Percentiles rank a stretch among this genome's conserved stretches.
These are phyloP conservation scores for Galeopsis tetrahit DNA, from an alignment of 257 asterid species.

Conservation along the genomic window DNA sequence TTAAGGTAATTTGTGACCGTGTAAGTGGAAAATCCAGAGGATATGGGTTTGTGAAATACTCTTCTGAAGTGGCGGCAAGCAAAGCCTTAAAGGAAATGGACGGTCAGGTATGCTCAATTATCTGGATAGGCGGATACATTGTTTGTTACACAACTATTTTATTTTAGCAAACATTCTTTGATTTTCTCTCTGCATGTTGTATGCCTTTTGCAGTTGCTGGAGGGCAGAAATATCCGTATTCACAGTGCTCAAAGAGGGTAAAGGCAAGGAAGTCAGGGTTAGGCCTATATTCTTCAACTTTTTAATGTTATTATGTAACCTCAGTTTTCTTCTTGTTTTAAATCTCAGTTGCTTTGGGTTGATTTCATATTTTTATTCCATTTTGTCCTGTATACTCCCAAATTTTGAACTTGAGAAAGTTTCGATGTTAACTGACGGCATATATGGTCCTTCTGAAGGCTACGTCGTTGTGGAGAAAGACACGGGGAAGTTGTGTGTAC, in stretches of 20 bases:
- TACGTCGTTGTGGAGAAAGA: too few relatives aligned
- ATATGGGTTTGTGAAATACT: slow-evolving; percentile 70
- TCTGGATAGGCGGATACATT: background rate
- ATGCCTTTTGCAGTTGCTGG: slow-evolving; percentile 54
- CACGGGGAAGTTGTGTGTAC: too few relatives aligned
- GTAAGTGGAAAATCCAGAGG: slow-evolving; percentile 78
- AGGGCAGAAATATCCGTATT: slow-evolving; percentile 71
- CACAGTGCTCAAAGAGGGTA: slow-evolving; percentile 45
- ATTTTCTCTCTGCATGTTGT: background rate
- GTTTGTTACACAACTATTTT: background rate
- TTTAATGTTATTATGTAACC: background rate
- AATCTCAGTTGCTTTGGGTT: background rate
- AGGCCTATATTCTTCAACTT: slow-evolving; percentile 23
- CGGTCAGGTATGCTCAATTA: slow-evolving; percentile 54
- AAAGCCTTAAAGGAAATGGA: slow-evolving; percentile 76
- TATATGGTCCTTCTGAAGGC: background rate
- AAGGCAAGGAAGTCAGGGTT: slow-evolving; percentile 34
- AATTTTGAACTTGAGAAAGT: background rate
- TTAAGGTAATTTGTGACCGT: slow-evolving; percentile 76
- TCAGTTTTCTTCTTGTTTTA: background rate
- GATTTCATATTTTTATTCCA: background rate
- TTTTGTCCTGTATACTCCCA: slow-evolving; percentile 11
- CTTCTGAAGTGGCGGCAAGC: slow-evolving; percentile 54
- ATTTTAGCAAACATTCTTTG: background rate
- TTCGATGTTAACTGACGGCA: background rate